These are phyloP conservation scores for Starmerella sp. DNA, from an alignment of 805 yeast genomes.

Conservation along the genomic window DNA sequence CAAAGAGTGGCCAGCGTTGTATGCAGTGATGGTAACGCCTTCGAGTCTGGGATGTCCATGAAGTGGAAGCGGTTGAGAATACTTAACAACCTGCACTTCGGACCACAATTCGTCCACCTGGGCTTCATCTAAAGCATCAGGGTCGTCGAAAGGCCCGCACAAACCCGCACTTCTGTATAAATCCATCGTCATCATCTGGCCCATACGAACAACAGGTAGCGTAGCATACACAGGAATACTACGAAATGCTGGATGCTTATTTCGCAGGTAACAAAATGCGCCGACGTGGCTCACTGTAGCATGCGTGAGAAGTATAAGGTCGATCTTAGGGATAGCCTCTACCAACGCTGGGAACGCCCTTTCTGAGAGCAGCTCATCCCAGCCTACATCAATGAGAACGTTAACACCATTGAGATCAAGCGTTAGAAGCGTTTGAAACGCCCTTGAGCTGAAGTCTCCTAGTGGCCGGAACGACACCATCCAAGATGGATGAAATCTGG, in stretches of 20 bases:
- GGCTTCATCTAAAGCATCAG: slow-evolving; percentile 44
- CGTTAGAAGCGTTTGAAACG: slow-evolving; percentile 27
- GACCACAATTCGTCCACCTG: slow-evolving; percentile 79
- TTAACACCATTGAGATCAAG: slow-evolving; percentile 26
- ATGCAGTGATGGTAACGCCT: slow-evolving; percentile 53
- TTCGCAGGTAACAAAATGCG: slow-evolving; percentile 59
- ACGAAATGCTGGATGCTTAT: slow-evolving; percentile 43
- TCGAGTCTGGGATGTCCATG: slow-evolving; percentile 13
- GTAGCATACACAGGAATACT: slow-evolving; percentile 75
- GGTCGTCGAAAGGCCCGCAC: slow-evolving; percentile 51
- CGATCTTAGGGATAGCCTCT: slow-evolving; percentile 39
- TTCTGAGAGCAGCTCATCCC: slow-evolving; percentile 27
- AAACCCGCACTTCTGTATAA: slow-evolving; percentile 61
- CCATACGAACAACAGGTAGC: slow-evolving; percentile 77
- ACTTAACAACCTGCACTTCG: slow-evolving; percentile 55
- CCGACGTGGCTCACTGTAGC: slow-evolving; percentile 71
- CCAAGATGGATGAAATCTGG: neutral
- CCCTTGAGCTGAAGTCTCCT: slow-evolving; percentile 9
- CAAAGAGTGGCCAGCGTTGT: slow-evolving; percentile 81
- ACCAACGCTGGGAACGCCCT: slow-evolving; percentile 25
- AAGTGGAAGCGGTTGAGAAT: slow-evolving; percentile 47
- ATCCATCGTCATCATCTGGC: slow-evolving; percentile 77
- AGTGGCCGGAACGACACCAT: slow-evolving; percentile 31
- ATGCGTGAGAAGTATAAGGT: slow-evolving; percentile 72
- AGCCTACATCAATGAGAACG: slow-evolving; percentile 33